Evolutionary conservation across 1,284 basidiomycete genomes (phyloP), one percentile per base, ranked within the genome.

Genomic region (Malassezia equina): DNA sequence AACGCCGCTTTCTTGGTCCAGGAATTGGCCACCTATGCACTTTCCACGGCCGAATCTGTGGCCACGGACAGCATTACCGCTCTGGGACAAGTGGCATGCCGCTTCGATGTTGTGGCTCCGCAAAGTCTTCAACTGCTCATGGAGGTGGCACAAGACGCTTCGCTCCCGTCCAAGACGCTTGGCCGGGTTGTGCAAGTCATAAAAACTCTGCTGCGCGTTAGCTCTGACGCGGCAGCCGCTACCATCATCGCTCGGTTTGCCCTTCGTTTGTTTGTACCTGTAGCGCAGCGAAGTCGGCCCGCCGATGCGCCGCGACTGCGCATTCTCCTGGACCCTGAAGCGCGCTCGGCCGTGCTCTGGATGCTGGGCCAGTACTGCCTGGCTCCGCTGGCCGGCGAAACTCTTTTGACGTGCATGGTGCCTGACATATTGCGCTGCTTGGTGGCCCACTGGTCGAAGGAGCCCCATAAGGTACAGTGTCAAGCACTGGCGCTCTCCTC

Each of bases 381-480:
- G 5, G n/a, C 43, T 7, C 12, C 13, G n/a, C 13, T 56, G 1
- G 45, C 34, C 8, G 34, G 19, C 11, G 31, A 40, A 40, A 69
- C 67, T 12, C 44, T 73, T 1, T 64, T 66, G 7, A 63, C 68
- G 47, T 51, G 66, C 7, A 25, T 74, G 6, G 47, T 63, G 11
- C 66, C 67, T 2, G 71, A 74, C 31, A 34, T 74, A 25, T 51
- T 74, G n/a, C 64, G 70, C 2, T 64, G 61, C 19, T 63, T 67
- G 7, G 65, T 64, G 3, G 17, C 63, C 24, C 70, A 71, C 52
- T 74, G 71, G 47, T 31, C 45, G 40, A 62, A 67, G 49, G 71
- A 74, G 51, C 39, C 55, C 3, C 19, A 49, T 1, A 31, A 19
- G 0, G 64, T 65, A 25, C 68, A 69, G 51, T 51, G 67, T 25